Percentiles rank a stretch among this genome's conserved stretches.
phyloP scores from a whole-genome alignment of 1,139 yeast species.

The Yamadazyma dushanensis region DNA sequence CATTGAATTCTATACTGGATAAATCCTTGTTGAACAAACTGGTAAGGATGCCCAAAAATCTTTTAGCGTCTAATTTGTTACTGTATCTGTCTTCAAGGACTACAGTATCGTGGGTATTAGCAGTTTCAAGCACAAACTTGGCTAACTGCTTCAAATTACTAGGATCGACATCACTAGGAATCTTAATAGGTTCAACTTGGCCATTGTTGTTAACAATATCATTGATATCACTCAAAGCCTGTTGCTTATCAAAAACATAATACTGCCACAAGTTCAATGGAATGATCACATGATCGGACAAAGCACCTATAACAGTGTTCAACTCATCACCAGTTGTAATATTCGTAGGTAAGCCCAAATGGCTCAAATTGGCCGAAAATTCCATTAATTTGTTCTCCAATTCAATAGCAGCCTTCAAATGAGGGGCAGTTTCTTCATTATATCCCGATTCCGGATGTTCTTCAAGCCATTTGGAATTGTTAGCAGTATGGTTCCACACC shows the following conservation, averaged over 20 bases:
- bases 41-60: conserved; percentile 48
- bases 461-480: conserved; percentile 81
- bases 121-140: conserved; percentile 44
- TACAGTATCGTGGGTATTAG: conserved; percentile 27
- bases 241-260: conserved; percentile 64
- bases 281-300: conserved; percentile 65
- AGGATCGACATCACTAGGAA: conserved; percentile 32
- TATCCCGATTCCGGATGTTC: conserved; percentile 92
- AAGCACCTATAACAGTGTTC: conserved; percentile 59
- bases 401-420: conserved; percentile 79
- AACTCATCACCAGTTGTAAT: conserved; percentile 56
- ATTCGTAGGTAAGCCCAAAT: conserved; percentile 60
- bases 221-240: conserved; percentile 24
- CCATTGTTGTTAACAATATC: conserved; percentile 3
- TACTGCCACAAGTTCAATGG: conserved; percentile 81
- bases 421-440: conserved; percentile 85
- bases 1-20: conserved; percentile 27
- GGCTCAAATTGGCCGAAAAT: conserved; percentile 56
- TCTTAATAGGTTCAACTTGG: conserved; percentile 23
- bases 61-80: conserved; percentile 52
- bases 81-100: conserved; percentile 43
- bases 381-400: conserved; percentile 68
- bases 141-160: conserved; percentile 46
- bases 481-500: conserved; percentile 93
- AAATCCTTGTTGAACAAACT: conserved; percentile 38